Percentiles rank a stretch among this genome's conserved stretches.
Conservation (phyloP, 768 basidiomycete species). For the Baorangia bicolor region DNA sequence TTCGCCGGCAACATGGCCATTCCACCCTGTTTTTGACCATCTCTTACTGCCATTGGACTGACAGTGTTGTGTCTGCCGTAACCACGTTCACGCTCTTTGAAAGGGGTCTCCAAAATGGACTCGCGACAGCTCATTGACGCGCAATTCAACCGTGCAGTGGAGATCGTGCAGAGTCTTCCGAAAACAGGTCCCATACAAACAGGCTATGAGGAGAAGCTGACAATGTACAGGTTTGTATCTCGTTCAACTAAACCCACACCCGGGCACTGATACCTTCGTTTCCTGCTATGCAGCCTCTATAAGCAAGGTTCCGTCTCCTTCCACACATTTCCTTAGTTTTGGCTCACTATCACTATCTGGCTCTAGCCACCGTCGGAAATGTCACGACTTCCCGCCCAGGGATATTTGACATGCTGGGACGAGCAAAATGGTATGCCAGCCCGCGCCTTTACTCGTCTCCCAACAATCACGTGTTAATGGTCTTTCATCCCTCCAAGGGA, state of each 20-base stretch:
- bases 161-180: constrained; percentile 89
- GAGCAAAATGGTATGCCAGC: constrained; percentile 81
- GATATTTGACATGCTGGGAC: constrained; percentile 86
- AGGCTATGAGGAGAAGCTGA: constrained; percentile 90
- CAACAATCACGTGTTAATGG: constrained; percentile 25
- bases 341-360: constrained; percentile 7
- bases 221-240: constrained; percentile 77
- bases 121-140: constrained; percentile 68
- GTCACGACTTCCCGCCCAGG: constrained; percentile 76
- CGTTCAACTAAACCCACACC: not conserved
- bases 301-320: constrained; percentile 70
- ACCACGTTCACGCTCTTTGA: not conserved
- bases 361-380: constrained; percentile 84
- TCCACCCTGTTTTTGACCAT: not conserved
- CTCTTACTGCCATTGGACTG: not conserved
- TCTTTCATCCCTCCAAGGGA: constrained; percentile 53
- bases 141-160: constrained; percentile 92
- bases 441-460: not conserved
- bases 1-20: not conserved
- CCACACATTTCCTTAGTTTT: not conserved
- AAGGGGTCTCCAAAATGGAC: constrained; percentile 42
- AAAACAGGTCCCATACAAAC: constrained; percentile 96
- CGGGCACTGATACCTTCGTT: constrained; percentile 8
- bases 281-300: constrained; percentile 61
- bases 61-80: not conserved